A percentile compares a stretch with the other conserved stretches of the same genome.
Conservation (phyloP, 2,329 filamentous ascomycete species). For the Cladophialophora carrionii region DNA sequence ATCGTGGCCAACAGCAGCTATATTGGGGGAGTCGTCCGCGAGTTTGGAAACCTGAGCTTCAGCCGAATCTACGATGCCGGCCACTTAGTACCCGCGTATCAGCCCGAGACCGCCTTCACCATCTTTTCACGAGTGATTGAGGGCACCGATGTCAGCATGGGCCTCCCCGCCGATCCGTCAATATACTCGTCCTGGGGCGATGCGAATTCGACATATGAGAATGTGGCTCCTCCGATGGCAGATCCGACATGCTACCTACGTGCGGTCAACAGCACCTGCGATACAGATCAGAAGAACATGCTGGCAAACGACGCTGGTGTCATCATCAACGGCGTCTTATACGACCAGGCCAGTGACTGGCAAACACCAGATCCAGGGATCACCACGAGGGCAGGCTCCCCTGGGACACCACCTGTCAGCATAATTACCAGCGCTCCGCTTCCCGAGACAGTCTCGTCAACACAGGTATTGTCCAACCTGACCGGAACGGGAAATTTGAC, state of each 20-base stretch:
- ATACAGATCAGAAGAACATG: conserved; percentile 53
- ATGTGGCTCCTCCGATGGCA: conserved; percentile 55
- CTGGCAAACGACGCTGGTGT: conserved; percentile 57
- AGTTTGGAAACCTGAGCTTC: conserved; percentile 50
- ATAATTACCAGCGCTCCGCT: conserved; percentile 32
- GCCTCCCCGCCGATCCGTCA: conserved; percentile 55
- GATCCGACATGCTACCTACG: conserved; percentile 65
- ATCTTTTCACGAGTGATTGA: conserved; percentile 58
- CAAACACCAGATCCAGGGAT: conserved; percentile 41
- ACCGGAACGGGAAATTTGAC: neutral
- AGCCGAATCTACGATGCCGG: conserved; percentile 57
- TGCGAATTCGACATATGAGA: conserved; percentile 60
- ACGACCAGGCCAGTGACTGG: conserved; percentile 47
- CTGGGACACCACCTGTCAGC: conserved; percentile 39
- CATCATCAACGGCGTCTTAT: conserved; percentile 64
- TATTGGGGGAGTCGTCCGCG: conserved; percentile 52
- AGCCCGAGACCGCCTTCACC: conserved; percentile 57
- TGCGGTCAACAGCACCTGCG: conserved; percentile 57
- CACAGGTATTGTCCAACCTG: neutral
- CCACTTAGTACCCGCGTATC: conserved; percentile 57
- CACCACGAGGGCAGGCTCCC: conserved; percentile 38
- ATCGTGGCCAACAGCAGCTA: conserved; percentile 55
- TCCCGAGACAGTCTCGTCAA: conserved; percentile 4
- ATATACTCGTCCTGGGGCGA: conserved; percentile 63
- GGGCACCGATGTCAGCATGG: conserved; percentile 55